A percentile compares a stretch with the other conserved stretches of the same genome.
Evolutionary conservation across 352 stramenopile genomes (phyloP).

Genomic region (Peronospora tabacina): DNA sequence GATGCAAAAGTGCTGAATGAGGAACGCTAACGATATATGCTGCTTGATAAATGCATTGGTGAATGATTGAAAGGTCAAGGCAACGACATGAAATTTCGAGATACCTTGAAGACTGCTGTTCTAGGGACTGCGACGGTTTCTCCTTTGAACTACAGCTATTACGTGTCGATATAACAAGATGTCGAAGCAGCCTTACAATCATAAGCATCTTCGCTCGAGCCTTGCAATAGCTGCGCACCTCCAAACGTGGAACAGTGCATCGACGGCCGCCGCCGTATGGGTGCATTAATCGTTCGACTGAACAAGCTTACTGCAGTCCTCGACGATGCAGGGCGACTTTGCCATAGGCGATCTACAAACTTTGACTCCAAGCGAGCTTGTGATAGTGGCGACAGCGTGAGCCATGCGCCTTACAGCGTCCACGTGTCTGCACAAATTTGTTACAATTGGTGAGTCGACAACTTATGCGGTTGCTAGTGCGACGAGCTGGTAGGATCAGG

Average conservation of each 20-base stretch:
- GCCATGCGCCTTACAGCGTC: slow-evolving; percentile 78
- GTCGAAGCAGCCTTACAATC: too few relatives aligned
- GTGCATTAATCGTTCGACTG: slow-evolving; percentile 67
- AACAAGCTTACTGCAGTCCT: slow-evolving; percentile 60
- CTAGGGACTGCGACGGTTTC: too few relatives aligned
- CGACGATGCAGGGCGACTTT: slow-evolving; percentile 55
- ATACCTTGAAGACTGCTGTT: too few relatives aligned
- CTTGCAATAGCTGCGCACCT: slow-evolving; percentile 76
- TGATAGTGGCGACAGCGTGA: slow-evolving; percentile 72
- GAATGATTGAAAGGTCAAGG: background rate
- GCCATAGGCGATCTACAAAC: slow-evolving; percentile 67
- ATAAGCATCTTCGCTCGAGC: slow-evolving; percentile 61
- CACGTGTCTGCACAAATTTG: slow-evolving; percentile 74
- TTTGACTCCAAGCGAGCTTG: slow-evolving; percentile 69
- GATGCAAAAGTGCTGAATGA: slow-evolving; percentile 20
- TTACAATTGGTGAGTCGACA: slow-evolving; percentile 59
- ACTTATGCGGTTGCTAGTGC: slow-evolving; percentile 50
- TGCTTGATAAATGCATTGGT: slow-evolving; percentile 12
- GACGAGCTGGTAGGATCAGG: slow-evolving; percentile 28
- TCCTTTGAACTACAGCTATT: too few relatives aligned
- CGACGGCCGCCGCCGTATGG: slow-evolving; percentile 63
- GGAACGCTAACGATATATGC: slow-evolving; percentile 26
- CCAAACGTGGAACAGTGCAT: slow-evolving; percentile 79
- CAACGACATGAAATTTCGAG: too few relatives aligned
- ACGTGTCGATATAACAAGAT: too few relatives aligned